A percentile compares a stretch with the other conserved stretches of the same genome.
Conservation (phyloP, 495 filamentous ascomycete species). For the Neurospora cerealis region DNA sequence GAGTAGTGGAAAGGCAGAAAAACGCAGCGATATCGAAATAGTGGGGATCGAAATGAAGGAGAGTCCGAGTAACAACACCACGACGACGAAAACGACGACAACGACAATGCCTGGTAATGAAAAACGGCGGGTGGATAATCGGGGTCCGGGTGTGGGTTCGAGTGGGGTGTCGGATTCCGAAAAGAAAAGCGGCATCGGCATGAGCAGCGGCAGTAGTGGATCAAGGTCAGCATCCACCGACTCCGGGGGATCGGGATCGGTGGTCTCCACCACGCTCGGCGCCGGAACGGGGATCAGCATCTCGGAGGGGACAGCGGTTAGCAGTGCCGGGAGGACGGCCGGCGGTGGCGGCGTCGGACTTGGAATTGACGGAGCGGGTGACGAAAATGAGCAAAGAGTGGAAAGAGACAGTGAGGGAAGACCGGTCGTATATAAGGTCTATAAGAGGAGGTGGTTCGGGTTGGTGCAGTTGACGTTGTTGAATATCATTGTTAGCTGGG, state of each 20-base stretch:
- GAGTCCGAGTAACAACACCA: background rate
- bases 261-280: background rate
- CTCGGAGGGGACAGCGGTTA: background rate
- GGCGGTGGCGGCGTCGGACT: background rate
- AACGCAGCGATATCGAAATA: background rate
- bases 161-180: background rate
- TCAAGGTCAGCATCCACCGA: background rate
- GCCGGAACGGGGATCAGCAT: background rate
- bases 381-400: background rate
- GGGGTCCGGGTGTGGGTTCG: background rate
- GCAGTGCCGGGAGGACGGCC: background rate
- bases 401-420: slow-evolving; percentile 7
- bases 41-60: background rate
- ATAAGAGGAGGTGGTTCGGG: slow-evolving; percentile 86
- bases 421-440: slow-evolving; percentile 54
- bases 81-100: background rate
- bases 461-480: slow-evolving; percentile 71
- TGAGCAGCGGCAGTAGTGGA: background rate
- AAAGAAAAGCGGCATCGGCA: background rate
- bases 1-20: background rate
- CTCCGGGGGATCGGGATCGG: background rate
- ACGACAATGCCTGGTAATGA: background rate
- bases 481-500: slow-evolving; percentile 92
- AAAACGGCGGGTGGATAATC: background rate
- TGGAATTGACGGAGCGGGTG: background rate